Evolutionary conservation across 495 filamentous ascomycete species (phyloP).

Genomic region (Thermothielavioides terrestris): DNA sequence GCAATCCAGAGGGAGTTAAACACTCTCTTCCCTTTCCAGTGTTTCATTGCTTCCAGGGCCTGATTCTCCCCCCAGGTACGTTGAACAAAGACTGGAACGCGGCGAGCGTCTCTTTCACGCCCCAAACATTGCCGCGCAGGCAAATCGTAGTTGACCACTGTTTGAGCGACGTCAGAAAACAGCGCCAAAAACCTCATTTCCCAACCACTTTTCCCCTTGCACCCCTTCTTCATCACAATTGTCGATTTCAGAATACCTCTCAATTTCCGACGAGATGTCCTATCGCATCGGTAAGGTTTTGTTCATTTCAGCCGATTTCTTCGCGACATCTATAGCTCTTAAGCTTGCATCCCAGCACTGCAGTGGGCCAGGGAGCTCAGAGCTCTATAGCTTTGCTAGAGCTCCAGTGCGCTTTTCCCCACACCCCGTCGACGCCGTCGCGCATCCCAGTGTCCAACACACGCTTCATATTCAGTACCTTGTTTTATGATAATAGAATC

Average conservation of each 20-base stretch:
- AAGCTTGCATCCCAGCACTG: not conserved
- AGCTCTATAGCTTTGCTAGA: not conserved
- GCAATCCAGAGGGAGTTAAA: too few relatives aligned
- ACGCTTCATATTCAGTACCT: too few relatives aligned
- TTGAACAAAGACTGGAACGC: not conserved
- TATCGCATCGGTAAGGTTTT: constrained; percentile 30
- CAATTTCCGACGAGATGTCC: constrained; percentile 16
- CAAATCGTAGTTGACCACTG: too few relatives aligned
- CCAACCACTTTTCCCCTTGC: not conserved
- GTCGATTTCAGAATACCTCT: too few relatives aligned
- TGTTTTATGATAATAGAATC: too few relatives aligned
- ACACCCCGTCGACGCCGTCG: too few relatives aligned
- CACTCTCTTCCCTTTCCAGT: not conserved
- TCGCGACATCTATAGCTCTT: not conserved
- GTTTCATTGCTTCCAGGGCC: not conserved
- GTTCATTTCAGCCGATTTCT: not conserved
- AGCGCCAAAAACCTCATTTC: not conserved
- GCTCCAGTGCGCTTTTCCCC: not conserved
- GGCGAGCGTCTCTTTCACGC: not conserved
- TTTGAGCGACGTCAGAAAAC: not conserved
- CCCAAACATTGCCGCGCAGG: not conserved
- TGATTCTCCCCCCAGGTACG: too few relatives aligned
- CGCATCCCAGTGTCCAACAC: not conserved
- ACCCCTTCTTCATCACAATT: too few relatives aligned
- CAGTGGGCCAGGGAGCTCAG: too few relatives aligned